Evolutionary conservation across 257 asterid species (phyloP), one percentile per base, ranked within the genome.

Genomic region (Euphrasia confusa): DNA sequence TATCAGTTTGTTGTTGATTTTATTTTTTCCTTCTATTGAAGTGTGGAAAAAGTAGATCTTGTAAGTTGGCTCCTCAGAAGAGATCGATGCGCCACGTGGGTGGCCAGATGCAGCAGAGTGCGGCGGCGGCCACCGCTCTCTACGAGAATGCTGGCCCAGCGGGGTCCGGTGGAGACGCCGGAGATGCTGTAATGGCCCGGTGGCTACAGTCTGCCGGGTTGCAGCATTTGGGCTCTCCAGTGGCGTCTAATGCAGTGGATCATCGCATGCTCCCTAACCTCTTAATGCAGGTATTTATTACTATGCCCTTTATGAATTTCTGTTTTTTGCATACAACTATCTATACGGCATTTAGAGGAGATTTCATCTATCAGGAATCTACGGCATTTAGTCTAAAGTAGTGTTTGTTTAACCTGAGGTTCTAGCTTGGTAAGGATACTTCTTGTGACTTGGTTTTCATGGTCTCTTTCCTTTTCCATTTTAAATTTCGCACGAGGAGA

Each of bases 101-200:
- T 86, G 99, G 99, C 95, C 97, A 92, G 94, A 87, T 85, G 94
- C 97, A 92, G 85, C 99, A 83, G 95, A 84, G 80, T 72, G 84
- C 86, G 53, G 86, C 89, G 3, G 88, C 86, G 30, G 91, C 94
- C 68, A 79, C 98, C 77, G 90, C 95, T 65, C 87, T 89, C 78
- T 85, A 83, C 44, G 97, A 92, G 79, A 87, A 84, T 72, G 95
- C 80, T 7, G 93, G 87, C 30, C 78, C 78, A 49, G 86, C 80
- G 69, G 90, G 78, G 79, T 75, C 92, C 60, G 77, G 84, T 37
- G 92, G 92, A 68, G 97, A 93, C 71, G 91, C 92, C 39, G 95
- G 99, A 54, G 96, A 92, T 35, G 96, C 95, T 10, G 97, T 92
- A 71, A 92, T 83, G 99, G 95, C 92, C 2, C 83, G 96, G 77